Evolutionary conservation across 2,329 filamentous ascomycete genomes (phyloP).

Genomic region (Drechslera avenae): DNA sequence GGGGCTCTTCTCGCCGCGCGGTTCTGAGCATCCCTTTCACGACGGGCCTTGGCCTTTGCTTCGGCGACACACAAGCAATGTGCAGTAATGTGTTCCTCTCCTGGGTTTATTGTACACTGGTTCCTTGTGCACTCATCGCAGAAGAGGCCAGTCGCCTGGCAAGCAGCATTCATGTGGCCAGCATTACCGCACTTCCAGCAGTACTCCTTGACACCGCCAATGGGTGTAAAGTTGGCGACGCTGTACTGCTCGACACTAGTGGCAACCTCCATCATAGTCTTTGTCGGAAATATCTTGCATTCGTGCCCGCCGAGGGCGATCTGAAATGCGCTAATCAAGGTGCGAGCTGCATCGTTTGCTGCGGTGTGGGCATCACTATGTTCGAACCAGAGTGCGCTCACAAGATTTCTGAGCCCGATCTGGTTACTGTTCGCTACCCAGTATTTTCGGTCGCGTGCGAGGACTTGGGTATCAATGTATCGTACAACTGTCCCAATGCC

Average conservation of each 20-base stretch:
- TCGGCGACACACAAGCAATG: slow-evolving; percentile 10
- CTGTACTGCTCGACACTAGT: slow-evolving; percentile 11
- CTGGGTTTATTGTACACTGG: background rate
- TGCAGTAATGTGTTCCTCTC: slow-evolving; percentile 9
- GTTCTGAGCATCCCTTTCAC: background rate
- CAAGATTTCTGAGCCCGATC: slow-evolving; percentile 18
- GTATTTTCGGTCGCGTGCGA: slow-evolving; percentile 15
- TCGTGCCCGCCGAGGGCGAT: slow-evolving; percentile 11
- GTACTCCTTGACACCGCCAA: slow-evolving; percentile 14
- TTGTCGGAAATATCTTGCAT: background rate
- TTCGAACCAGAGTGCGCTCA: slow-evolving; percentile 14
- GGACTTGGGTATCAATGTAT: slow-evolving; percentile 31
- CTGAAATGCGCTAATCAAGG: slow-evolving; percentile 30
- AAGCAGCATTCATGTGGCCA: slow-evolving; percentile 11
- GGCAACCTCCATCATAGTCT: slow-evolving; percentile 10
- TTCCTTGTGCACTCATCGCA: slow-evolving; percentile 13
- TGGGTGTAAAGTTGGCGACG: slow-evolving; percentile 5
- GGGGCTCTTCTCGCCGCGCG: background rate
- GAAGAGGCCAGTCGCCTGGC: slow-evolving; percentile 2
- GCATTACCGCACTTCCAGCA: slow-evolving; percentile 16
- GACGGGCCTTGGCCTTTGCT: background rate
- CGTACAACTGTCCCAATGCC: slow-evolving; percentile 18
- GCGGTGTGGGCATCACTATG: slow-evolving; percentile 30
- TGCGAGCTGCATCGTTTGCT: slow-evolving; percentile 28
- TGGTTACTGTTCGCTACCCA: slow-evolving; percentile 5